phyloP scores from a whole-genome alignment of 2,329 filamentous ascomycete species.

The Neoascochyta sp. region DNA sequence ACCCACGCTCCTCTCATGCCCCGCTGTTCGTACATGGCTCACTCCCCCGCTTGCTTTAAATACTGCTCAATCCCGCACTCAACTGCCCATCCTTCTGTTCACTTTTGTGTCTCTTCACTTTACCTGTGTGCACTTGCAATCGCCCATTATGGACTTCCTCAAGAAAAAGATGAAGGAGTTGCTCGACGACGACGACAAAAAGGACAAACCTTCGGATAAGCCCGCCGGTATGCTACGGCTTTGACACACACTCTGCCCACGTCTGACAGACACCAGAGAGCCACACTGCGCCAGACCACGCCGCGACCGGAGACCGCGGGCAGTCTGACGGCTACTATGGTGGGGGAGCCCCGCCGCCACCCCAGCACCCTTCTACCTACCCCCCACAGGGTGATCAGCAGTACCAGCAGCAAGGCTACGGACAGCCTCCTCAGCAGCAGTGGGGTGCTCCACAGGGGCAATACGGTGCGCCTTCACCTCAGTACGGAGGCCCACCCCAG shows the following conservation, averaged over 20 bases:
- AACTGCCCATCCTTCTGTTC: constrained; percentile 1
- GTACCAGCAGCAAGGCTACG: constrained; percentile 11
- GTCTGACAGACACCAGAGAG: constrained; percentile 2
- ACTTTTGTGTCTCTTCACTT: constrained; percentile 1
- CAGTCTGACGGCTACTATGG: constrained; percentile 19
- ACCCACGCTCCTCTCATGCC: no score
- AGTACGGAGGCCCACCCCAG: constrained; percentile 9
- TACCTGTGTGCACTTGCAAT: constrained; percentile 1
- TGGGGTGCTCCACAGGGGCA: constrained; percentile 17
- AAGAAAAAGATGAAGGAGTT: constrained; percentile 48
- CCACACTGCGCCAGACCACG: constrained; percentile 12
- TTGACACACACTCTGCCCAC: not conserved
- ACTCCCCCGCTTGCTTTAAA: constrained; percentile 17
- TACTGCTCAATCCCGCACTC: constrained; percentile 6
- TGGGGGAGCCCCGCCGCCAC: constrained; percentile 11
- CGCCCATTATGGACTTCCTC: constrained; percentile 42
- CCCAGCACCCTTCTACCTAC: constrained; percentile 9
- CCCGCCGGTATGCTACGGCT: no score
- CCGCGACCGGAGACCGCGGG: constrained; percentile 18
- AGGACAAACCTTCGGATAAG: constrained; percentile 31
- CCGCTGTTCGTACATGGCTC: no score
- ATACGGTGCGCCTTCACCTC: constrained; percentile 2
- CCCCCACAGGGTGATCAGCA: constrained; percentile 12
- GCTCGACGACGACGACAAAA: constrained; percentile 39
- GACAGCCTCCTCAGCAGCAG: constrained; percentile 20